Percentiles rank a stretch among this genome's conserved stretches.
Evolutionary conservation across 1,284 basidiomycete species (phyloP).

Genomic region (Inonotus hispidus): DNA sequence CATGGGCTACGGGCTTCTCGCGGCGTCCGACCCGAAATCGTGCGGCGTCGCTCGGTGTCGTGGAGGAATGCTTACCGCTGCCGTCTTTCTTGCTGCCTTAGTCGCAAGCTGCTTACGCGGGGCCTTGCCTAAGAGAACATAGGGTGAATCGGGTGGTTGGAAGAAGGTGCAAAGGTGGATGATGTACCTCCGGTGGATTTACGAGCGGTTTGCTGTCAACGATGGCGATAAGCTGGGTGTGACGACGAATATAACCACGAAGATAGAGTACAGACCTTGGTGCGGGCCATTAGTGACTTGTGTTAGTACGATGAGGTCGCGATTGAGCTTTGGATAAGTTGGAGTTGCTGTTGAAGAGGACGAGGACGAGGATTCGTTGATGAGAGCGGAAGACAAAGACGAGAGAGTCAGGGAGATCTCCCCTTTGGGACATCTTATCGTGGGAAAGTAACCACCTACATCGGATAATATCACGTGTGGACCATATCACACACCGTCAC

Average conservation of each 20-base stretch:
- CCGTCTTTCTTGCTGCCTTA: slow-evolving; percentile 85
- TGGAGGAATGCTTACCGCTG: slow-evolving; percentile 46
- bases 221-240: slow-evolving; percentile 24
- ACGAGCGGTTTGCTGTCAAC: slow-evolving; percentile 69
- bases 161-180: slow-evolving; percentile 21
- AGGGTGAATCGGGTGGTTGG: slow-evolving; percentile 20
- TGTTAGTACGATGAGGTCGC: not conserved
- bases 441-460: not conserved
- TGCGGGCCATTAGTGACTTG: slow-evolving; percentile 55
- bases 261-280: slow-evolving; percentile 47
- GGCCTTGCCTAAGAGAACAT: slow-evolving; percentile 56
- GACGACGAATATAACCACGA: slow-evolving; percentile 14
- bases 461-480: not conserved
- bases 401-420: not conserved
- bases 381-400: slow-evolving; percentile 15
- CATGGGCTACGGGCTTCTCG: slow-evolving; percentile 8
- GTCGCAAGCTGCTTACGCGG: slow-evolving; percentile 89
- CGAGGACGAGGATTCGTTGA: slow-evolving; percentile 7
- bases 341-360: slow-evolving; percentile 5
- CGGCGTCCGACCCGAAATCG: slow-evolving; percentile 11
- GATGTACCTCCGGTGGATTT: slow-evolving; percentile 76
- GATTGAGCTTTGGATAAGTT: not conserved
- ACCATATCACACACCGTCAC: not conserved
- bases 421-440: not conserved
- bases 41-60: slow-evolving; percentile 22